phyloP scores from a whole-genome alignment of 495 filamentous ascomycete species.

The Neurospora tetrasperma region DNA sequence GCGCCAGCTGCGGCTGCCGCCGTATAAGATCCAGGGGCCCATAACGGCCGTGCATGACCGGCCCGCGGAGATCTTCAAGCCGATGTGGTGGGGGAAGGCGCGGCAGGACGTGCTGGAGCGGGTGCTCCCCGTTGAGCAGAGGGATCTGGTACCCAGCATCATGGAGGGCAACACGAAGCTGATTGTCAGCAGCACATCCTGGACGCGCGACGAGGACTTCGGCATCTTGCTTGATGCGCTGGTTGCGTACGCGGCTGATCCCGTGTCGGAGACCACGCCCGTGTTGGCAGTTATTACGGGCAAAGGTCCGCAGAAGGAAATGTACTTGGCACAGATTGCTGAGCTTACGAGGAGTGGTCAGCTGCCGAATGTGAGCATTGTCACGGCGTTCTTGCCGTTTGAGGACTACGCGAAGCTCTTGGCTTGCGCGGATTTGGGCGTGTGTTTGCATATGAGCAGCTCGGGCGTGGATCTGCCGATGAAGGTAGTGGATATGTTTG shows the following conservation, averaged over 20 bases:
- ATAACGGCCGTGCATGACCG: conserved; percentile 76
- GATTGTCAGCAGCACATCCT: conserved; percentile 84
- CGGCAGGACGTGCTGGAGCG: conserved; percentile 49
- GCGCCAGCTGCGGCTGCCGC: conserved; percentile 48
- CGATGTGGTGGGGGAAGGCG: conserved; percentile 39
- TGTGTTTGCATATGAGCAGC: conserved; percentile 85
- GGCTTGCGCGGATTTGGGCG: conserved; percentile 79
- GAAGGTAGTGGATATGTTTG: conserved; percentile 99
- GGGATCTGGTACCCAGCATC: conserved; percentile 44
- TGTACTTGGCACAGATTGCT: conserved; percentile 58
- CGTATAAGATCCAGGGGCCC: conserved; percentile 52
- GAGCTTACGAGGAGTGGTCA: conserved; percentile 46
- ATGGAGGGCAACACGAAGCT: conserved; percentile 47
- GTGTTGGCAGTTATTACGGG: conserved; percentile 81
- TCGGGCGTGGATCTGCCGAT: conserved; percentile 95
- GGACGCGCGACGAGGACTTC: conserved; percentile 97
- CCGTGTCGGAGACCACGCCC: conserved; percentile 14
- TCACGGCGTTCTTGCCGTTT: conserved; percentile 72
- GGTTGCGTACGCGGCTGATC: conserved; percentile 46
- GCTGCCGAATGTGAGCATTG: conserved; percentile 57
- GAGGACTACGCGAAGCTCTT: conserved; percentile 78
- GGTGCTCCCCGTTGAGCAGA: conserved; percentile 42
- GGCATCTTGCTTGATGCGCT: conserved; percentile 78
- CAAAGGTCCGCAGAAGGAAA: conserved; percentile 72
- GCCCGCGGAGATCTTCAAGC: conserved; percentile 71